Conservation (phyloP, 2,329 filamentous ascomycete genomes). For the Claviceps sp. region DNA sequence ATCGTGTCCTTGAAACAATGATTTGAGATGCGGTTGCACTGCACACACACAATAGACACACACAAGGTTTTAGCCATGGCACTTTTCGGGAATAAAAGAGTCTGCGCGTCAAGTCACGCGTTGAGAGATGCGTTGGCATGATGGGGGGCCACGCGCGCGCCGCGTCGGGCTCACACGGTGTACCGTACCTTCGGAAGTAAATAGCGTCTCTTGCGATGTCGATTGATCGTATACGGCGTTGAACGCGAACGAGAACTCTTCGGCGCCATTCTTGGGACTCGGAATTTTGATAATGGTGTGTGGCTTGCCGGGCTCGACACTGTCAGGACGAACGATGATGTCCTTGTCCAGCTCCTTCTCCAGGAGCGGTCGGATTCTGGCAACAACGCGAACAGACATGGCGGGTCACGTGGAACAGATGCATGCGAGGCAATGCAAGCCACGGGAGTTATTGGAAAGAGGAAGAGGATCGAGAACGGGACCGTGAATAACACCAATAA, state of each 20-base stretch:
- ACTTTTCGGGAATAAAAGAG: background rate
- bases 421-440: conserved; percentile 7
- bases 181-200: conserved; percentile 67
- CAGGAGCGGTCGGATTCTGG: conserved; percentile 77
- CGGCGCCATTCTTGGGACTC: conserved; percentile 80
- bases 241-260: conserved; percentile 91
- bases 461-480: background rate
- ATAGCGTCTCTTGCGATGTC: conserved; percentile 74
- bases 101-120: background rate
- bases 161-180: background rate
- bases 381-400: conserved; percentile 72
- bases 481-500: background rate
- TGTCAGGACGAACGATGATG: conserved; percentile 62
- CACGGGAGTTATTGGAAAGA: background rate
- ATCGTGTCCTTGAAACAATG: conserved; percentile 80
- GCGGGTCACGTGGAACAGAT: conserved; percentile 7
- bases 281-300: conserved; percentile 72
- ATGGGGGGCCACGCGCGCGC: background rate
- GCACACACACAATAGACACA: conserved; percentile 5
- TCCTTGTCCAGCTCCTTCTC: conserved; percentile 78
- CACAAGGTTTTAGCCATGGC: conserved; percentile 11
- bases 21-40: conserved; percentile 85
- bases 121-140: background rate
- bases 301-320: conserved; percentile 44
- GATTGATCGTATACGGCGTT: conserved; percentile 78